Percentiles rank a stretch among this genome's conserved stretches.
Evolutionary conservation across 2,329 filamentous ascomycete species (phyloP).

Genomic region (Cladobotryum protrusum): DNA sequence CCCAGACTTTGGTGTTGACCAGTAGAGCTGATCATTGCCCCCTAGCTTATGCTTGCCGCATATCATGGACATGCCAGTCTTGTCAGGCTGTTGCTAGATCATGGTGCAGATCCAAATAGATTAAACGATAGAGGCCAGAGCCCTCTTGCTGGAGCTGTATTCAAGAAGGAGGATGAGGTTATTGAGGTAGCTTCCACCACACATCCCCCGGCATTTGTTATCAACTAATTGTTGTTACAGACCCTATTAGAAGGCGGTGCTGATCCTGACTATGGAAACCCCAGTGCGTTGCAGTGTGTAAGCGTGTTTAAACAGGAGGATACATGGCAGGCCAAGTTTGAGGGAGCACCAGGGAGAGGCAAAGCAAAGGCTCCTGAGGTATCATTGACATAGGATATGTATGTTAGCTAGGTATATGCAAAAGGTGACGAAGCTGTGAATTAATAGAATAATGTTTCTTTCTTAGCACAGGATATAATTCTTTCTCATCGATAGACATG

Average conservation of each 20-base stretch:
- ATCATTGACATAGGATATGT: background rate
- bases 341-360: slow-evolving; percentile 41
- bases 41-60: slow-evolving; percentile 62
- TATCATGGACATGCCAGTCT: slow-evolving; percentile 62
- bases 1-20: too few species aligned
- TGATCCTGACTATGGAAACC: slow-evolving; percentile 47
- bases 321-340: slow-evolving; percentile 44
- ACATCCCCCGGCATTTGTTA: background rate
- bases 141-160: slow-evolving; percentile 64
- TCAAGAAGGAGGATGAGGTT: slow-evolving; percentile 62
- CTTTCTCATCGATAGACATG: too few species aligned
- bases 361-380: slow-evolving; percentile 26
- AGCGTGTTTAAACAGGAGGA: slow-evolving; percentile 48
- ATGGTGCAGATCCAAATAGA: slow-evolving; percentile 61
- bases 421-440: background rate
- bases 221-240: slow-evolving; percentile 19
- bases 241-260: slow-evolving; percentile 46
- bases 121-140: slow-evolving; percentile 65
- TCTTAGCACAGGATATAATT: too few species aligned
- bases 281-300: slow-evolving; percentile 44
- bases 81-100: slow-evolving; percentile 52
- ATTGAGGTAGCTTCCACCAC: slow-evolving; percentile 41
- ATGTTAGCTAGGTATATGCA: too few species aligned
- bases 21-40: background rate
- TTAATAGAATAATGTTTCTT: too few species aligned